Conservation (phyloP, 1,139 yeast genomes). For the Pichia cactophila region DNA sequence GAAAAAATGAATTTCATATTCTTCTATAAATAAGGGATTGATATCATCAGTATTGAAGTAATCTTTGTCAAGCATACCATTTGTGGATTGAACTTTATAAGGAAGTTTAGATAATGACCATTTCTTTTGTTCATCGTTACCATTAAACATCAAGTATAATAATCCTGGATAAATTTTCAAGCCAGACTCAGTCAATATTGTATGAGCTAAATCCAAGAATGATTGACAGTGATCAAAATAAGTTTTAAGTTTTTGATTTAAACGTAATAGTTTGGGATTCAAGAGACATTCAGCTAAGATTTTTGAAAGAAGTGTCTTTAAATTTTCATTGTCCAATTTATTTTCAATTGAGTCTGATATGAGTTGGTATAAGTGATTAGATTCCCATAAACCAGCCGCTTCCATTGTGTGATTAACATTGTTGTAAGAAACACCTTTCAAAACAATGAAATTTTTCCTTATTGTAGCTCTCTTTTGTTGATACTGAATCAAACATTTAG, state of each 20-base stretch:
- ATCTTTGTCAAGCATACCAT: neutral
- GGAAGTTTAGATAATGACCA: slow-evolving; percentile 40
- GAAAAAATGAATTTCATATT: slow-evolving; percentile 44
- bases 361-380: slow-evolving; percentile 27
- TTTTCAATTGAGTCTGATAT: slow-evolving; percentile 23
- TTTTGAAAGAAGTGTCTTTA: slow-evolving; percentile 13
- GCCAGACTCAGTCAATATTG: slow-evolving; percentile 6
- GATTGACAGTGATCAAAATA: slow-evolving; percentile 17
- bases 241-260: slow-evolving; percentile 27
- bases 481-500: slow-evolving; percentile 44
- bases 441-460: slow-evolving; percentile 43
- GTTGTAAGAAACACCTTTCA: slow-evolving; percentile 41
- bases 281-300: slow-evolving; percentile 41
- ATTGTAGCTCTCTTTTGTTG: slow-evolving; percentile 46
- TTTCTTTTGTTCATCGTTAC: slow-evolving; percentile 34
- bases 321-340: slow-evolving; percentile 19
- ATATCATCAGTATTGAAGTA: slow-evolving; percentile 17
- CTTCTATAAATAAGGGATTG: slow-evolving; percentile 39
- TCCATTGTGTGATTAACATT: slow-evolving; percentile 45
- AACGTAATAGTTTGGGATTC: slow-evolving; percentile 44
- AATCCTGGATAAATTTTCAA: slow-evolving; percentile 38
- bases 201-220: slow-evolving; percentile 12
- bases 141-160: slow-evolving; percentile 47
- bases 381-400: slow-evolving; percentile 49
- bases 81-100: slow-evolving; percentile 8